Percentiles rank a stretch among this genome's conserved stretches.
Conservation (phyloP, 129 eudicot species). For the Glebionis coronaria region DNA sequence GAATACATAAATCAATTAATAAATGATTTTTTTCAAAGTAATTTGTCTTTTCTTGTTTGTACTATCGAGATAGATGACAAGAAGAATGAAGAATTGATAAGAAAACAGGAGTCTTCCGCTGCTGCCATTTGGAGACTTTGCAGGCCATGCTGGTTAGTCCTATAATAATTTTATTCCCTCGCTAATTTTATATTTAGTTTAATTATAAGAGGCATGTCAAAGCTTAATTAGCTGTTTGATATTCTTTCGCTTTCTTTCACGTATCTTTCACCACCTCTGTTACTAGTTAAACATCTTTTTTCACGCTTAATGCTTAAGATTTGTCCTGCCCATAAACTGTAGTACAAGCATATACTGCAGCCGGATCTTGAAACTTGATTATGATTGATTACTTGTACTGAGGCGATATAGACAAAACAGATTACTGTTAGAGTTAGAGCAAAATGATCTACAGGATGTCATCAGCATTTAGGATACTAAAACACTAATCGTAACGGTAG, state of each 20-base stretch:
- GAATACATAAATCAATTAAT: slow-evolving; percentile 22
- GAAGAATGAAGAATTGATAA: slow-evolving; percentile 33
- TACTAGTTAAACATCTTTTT: slow-evolving; percentile 8
- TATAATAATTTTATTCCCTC: slow-evolving; percentile 30
- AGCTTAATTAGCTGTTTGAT: slow-evolving; percentile 24
- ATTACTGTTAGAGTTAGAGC: neutral
- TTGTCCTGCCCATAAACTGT: slow-evolving; percentile 19
- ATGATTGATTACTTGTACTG: slow-evolving; percentile 3
- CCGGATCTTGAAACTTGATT: neutral
- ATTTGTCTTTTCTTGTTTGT: slow-evolving; percentile 49
- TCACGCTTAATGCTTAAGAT: slow-evolving; percentile 9
- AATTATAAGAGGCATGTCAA: slow-evolving; percentile 34
- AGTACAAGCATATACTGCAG: slow-evolving; percentile 23
- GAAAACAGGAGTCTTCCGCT: slow-evolving; percentile 33
- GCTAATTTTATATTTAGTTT: slow-evolving; percentile 29
- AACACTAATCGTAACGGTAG: neutral
- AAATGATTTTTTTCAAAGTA: slow-evolving; percentile 23
- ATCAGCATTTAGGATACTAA: slow-evolving; percentile 17
- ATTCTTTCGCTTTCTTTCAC: slow-evolving; percentile 21
- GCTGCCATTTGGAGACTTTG: slow-evolving; percentile 79
- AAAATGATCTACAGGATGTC: slow-evolving; percentile 4
- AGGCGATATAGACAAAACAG: neutral
- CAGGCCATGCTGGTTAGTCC: slow-evolving; percentile 42
- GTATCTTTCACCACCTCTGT: slow-evolving; percentile 15
- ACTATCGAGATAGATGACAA: slow-evolving; percentile 37